Percentiles rank a stretch among this genome's conserved stretches.
These are phyloP conservation scores for Ceratocystis destructans DNA, from an alignment of 2,329 filamentous ascomycete species.

Conservation along the genomic window DNA sequence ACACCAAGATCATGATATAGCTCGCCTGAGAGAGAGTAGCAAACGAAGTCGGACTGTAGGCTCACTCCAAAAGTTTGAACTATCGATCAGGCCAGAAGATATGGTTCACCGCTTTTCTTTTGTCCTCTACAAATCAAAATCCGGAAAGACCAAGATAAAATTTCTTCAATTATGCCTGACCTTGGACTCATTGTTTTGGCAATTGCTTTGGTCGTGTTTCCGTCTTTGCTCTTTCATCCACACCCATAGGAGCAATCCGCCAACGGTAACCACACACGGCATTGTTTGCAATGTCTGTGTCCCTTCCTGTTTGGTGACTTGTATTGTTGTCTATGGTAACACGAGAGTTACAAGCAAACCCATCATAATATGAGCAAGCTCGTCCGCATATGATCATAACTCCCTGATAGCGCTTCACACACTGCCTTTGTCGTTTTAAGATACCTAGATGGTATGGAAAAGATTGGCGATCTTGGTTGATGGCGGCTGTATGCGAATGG, in stretches of 20 bases:
- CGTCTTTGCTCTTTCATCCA: not conserved
- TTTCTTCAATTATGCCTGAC: not conserved
- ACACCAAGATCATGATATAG: not conserved
- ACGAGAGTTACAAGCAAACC: not conserved
- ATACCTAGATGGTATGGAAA: too few species aligned
- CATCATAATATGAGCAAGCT: too few species aligned
- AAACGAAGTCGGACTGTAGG: not conserved
- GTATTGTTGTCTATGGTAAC: not conserved
- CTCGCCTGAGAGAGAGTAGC: not conserved
- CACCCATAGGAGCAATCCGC: not conserved
- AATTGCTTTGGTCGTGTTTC: not conserved
- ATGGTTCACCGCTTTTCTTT: not conserved
- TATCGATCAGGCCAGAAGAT: not conserved
- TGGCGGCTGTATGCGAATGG: too few species aligned
- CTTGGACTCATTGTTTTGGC: not conserved
- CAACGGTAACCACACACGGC: not conserved
- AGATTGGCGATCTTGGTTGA: too few species aligned
- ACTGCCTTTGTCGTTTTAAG: too few species aligned
- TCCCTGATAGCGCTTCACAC: too few species aligned
- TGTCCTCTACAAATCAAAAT: not conserved
- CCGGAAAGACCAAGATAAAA: not conserved
- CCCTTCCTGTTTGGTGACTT: not conserved
- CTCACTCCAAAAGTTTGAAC: not conserved
- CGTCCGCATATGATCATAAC: too few species aligned
- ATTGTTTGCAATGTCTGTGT: slow-evolving; percentile 4